phyloP scores from a whole-genome alignment of 2,329 filamentous ascomycete species.

The Camptophora hylomeconis region DNA sequence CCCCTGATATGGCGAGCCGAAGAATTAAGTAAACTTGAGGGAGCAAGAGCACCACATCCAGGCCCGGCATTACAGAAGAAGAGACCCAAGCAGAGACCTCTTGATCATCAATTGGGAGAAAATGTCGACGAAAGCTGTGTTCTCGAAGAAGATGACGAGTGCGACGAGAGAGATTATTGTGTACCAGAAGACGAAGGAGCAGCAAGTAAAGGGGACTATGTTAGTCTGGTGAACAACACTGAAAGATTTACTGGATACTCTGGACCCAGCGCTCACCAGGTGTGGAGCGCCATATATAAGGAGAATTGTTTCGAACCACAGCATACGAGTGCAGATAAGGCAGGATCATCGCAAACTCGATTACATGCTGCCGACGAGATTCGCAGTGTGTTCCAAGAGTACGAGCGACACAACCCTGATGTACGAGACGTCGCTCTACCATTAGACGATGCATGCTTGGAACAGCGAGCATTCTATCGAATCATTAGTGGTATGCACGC shows the following conservation, averaged over 20 bases:
- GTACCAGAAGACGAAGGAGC: constrained; percentile 87
- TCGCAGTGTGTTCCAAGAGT: constrained; percentile 42
- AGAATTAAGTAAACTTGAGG: constrained; percentile 82
- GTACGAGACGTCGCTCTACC: constrained; percentile 46
- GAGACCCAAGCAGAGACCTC: constrained; percentile 53
- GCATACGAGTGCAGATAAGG: constrained; percentile 16
- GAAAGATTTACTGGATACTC: constrained; percentile 92
- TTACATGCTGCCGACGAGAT: constrained; percentile 46
- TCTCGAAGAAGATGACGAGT: constrained; percentile 93
- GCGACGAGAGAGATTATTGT: constrained; percentile 93
- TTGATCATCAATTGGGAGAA: constrained; percentile 73
- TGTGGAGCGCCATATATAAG: constrained; percentile 93
- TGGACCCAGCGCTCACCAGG: constrained; percentile 70
- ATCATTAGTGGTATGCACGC: constrained; percentile 96
- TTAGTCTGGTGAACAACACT: constrained; percentile 83
- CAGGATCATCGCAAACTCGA: constrained; percentile 11
- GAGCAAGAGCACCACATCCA: constrained; percentile 81
- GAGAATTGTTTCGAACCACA: constrained; percentile 76
- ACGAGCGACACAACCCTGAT: constrained; percentile 39
- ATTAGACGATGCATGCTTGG: constrained; percentile 80
- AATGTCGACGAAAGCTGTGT: constrained; percentile 90
- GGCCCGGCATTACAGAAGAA: constrained; percentile 60
- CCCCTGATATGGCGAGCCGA: constrained; percentile 82
- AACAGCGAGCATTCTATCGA: constrained; percentile 97
- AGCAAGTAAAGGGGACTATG: constrained; percentile 82